These are phyloP conservation scores for Zymoseptoria crescenta DNA, from an alignment of 2,329 filamentous ascomycete species.

Conservation along the genomic window DNA sequence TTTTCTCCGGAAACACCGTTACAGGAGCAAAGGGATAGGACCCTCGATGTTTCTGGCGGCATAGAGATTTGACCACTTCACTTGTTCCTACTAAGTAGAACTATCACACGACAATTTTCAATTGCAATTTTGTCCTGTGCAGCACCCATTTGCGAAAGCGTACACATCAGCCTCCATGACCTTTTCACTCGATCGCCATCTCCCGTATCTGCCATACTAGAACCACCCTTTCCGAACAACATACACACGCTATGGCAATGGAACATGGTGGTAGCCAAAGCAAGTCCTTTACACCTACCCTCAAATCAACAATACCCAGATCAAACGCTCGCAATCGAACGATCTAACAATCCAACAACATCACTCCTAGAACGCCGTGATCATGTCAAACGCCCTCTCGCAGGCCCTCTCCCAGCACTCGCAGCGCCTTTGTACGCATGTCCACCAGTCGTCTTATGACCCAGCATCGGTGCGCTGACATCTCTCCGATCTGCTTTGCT, in stretches of 20 bases:
- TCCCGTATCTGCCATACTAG: neutral
- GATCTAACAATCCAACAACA: neutral
- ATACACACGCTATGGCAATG: neutral
- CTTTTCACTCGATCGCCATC: neutral
- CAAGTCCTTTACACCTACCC: neutral
- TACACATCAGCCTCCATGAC: neutral
- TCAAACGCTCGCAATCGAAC: neutral
- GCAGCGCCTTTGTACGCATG: neutral
- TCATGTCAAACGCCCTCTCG: neutral
- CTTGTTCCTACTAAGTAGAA: no score
- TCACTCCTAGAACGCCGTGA: neutral
- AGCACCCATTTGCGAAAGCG: neutral
- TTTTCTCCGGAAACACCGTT: no score
- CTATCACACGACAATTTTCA: no score
- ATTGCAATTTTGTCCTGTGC: neutral
- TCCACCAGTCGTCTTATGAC: constrained; percentile 15
- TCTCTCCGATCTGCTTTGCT: constrained; percentile 36
- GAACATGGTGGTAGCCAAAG: neutral
- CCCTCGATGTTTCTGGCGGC: no score
- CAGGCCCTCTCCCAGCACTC: neutral
- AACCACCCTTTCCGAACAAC: neutral
- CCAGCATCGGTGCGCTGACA: constrained; percentile 37
- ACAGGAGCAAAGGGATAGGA: no score
- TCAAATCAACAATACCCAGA: neutral
- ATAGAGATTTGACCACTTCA: no score